Conservation (phyloP, 768 basidiomycete genomes). For the Russula dissimulans region DNA sequence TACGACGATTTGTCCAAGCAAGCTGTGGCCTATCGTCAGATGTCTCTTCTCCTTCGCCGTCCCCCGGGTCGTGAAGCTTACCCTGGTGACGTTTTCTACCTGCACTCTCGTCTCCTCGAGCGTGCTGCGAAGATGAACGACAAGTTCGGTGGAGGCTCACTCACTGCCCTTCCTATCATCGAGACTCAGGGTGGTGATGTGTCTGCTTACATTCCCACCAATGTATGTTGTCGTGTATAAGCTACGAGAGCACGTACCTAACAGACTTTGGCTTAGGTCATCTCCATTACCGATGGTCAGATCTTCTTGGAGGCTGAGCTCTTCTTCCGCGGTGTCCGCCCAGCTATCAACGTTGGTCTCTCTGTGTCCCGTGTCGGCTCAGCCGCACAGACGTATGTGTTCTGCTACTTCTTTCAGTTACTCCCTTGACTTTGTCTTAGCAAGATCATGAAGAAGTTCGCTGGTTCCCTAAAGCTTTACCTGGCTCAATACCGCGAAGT, state of each 20-base stretch:
- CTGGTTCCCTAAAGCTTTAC: conserved; percentile 99
- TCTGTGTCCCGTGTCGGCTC: conserved; percentile 99
- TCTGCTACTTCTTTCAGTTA: not conserved
- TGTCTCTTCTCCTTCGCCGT: conserved; percentile 99
- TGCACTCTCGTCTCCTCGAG: conserved; percentile 99
- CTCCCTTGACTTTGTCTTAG: conserved; percentile 28
- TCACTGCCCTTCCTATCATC: conserved; percentile 98
- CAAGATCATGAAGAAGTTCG: conserved; percentile 99
- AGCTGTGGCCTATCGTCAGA: conserved; percentile 99
- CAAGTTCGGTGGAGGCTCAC: conserved; percentile 95
- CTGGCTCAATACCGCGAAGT: conserved; percentile 99
- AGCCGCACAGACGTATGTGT: conserved; percentile 95
- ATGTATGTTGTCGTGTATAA: conserved; percentile 40
- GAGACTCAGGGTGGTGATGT: conserved; percentile 99
- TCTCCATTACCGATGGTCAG: conserved; percentile 99
- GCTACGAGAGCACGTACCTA: not conserved
- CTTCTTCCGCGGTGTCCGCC: conserved; percentile 99
- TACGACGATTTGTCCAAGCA: conserved; percentile 99
- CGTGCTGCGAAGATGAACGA: conserved; percentile 99
- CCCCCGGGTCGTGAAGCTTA: conserved; percentile 99
- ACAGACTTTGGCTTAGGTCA: conserved; percentile 52
- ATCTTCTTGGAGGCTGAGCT: conserved; percentile 99
- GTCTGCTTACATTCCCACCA: conserved; percentile 96
- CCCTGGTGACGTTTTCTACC: conserved; percentile 99
- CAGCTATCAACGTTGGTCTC: conserved; percentile 99